Evolutionary conservation across 2,329 filamentous ascomycete species (phyloP).

Genomic region (Neocucurbitaria cava): DNA sequence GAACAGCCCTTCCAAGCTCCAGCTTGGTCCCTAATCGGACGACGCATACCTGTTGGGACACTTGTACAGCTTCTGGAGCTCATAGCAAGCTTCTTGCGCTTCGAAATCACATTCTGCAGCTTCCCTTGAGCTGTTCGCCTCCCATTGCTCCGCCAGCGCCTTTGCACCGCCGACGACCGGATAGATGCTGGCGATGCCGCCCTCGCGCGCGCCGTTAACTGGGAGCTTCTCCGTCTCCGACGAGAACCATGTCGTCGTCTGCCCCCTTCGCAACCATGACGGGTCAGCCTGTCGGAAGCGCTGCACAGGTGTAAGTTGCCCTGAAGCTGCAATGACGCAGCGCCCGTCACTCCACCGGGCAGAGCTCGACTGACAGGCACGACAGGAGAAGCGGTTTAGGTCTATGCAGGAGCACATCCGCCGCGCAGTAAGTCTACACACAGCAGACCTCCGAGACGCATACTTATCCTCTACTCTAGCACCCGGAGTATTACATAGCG

Average conservation of each 20-base stretch:
- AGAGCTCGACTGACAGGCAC: constrained; percentile 40
- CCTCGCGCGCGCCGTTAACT: constrained; percentile 77
- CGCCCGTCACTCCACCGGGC: constrained; percentile 1
- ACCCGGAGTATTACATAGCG: constrained; percentile 95
- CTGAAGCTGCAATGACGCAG: constrained; percentile 12
- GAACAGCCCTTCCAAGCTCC: background rate
- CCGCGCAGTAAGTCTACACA: constrained; percentile 62
- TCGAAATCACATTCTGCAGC: background rate
- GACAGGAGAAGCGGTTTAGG: constrained; percentile 90
- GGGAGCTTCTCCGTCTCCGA: constrained; percentile 92
- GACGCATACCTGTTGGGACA: constrained; percentile 4
- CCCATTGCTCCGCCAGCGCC: constrained; percentile 7
- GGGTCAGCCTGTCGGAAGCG: constrained; percentile 96
- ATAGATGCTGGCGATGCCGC: constrained; percentile 76
- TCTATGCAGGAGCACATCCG: constrained; percentile 99
- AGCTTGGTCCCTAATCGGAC: background rate
- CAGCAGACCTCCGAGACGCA: background rate
- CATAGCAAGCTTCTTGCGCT: background rate
- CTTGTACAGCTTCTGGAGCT: constrained; percentile 6
- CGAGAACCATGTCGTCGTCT: constrained; percentile 94
- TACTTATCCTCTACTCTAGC: constrained; percentile 44
- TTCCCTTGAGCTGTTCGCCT: background rate
- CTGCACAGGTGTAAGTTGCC: constrained; percentile 90
- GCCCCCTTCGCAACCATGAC: constrained; percentile 94
- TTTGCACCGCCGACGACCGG: constrained; percentile 20